phyloP scores from a whole-genome alignment of 495 filamentous ascomycete genomes.

The Hyaloscypha bicolor region DNA sequence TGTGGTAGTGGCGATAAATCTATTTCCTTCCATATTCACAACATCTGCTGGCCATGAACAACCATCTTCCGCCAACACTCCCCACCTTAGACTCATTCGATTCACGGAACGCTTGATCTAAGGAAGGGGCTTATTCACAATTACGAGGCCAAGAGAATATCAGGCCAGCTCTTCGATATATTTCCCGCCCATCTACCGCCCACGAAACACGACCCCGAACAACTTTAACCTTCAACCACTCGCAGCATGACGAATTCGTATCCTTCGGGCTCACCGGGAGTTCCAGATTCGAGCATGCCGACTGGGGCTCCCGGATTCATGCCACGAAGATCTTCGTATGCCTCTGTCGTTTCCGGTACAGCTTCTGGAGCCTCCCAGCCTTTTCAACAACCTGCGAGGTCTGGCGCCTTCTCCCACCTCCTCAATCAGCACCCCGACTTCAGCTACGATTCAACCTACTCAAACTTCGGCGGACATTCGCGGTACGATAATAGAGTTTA shows the following conservation, averaged over 20 bases:
- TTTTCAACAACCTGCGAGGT: constrained; percentile 49
- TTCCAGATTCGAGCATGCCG: constrained; percentile 39
- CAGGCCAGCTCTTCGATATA: constrained; percentile 1
- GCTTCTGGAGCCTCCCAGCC: constrained; percentile 39
- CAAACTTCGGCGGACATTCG: constrained; percentile 38
- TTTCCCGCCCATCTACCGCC: background rate
- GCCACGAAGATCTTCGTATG: constrained; percentile 65
- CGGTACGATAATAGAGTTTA: constrained; percentile 34
- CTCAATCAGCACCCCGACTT: constrained; percentile 54
- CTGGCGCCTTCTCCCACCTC: constrained; percentile 62
- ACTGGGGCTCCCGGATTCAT: constrained; percentile 38
- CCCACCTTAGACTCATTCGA: constrained; percentile 26
- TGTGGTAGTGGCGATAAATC: constrained; percentile 29
- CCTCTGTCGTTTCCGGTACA: constrained; percentile 76
- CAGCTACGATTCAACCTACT: constrained; percentile 41
- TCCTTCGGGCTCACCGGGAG: constrained; percentile 34
- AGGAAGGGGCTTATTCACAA: constrained; percentile 8
- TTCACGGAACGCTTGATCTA: constrained; percentile 18
- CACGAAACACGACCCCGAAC: constrained; percentile 8
- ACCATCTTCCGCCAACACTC: constrained; percentile 19
- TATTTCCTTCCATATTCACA: constrained; percentile 6
- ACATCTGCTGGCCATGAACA: constrained; percentile 26
- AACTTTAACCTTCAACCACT: background rate
- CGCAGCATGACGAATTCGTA: constrained; percentile 34
- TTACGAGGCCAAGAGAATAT: background rate